Base-by-base conservation (phyloP, 805 yeast species). In the Candida caryicola region DNA sequence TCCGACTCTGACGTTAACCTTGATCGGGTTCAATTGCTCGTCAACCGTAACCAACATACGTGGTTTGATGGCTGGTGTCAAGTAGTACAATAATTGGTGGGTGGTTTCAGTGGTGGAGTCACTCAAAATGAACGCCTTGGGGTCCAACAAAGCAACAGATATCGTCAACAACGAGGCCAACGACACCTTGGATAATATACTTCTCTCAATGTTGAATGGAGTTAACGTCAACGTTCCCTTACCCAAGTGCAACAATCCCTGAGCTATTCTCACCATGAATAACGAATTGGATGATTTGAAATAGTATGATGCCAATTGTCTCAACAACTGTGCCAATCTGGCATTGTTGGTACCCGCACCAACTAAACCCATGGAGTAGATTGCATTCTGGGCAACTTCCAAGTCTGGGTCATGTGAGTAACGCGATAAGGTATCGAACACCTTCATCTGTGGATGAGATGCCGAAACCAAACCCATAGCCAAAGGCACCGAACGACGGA, bases 311-410 rank as follows among this genome's bases (percentile, higher is more conserved):
- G 99, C 98, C 52, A 93, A 75, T 64, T 93, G 98, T 63, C 99
- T 80, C 56, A 93, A 75, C 47, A 93, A 74, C 69, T 93, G 99
- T 3, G 98, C 98, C 47, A 93, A 74, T 69, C 99, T 84, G 5
- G 99, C 99, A 60, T 93, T 93, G 66, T 93, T 91, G 19, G 99
- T 93, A 66, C 99, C 99, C 15, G 98, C 93, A 59, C 99, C 99
- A 51, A 91, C 95, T 46, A 93, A 69, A 39, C 99, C 99, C 98
- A 93, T 90, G 31, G 96, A 82, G 55, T 87, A 91, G 47, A 93
- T 89, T 15, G 99, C 89, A 59, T 90, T 93, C 60, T 83, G 82
- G 5, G 98, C 96, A 39, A 93, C 96, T 56, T 87, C 95, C 51
- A 86, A 68, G 61, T 93, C 97, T 40, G 87, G 82, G 57, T 93